Evolutionary conservation across 352 stramenopile species (phyloP), one percentile per base, ranked within the genome.

Genomic region (Pythium periplocum): DNA sequence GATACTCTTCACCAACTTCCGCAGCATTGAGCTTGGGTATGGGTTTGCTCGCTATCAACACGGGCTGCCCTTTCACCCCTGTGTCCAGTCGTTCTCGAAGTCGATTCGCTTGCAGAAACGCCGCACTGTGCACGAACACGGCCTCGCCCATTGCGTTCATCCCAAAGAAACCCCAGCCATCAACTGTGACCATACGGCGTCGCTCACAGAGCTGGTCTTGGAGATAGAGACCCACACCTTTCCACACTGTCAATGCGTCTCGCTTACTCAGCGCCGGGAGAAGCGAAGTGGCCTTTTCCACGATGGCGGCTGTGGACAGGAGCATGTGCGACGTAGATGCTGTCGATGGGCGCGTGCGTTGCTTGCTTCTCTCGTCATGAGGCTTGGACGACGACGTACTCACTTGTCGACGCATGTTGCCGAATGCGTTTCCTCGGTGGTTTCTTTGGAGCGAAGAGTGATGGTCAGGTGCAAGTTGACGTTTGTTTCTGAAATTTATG

Each of bases 51-150:
- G 57, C 45, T 17, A 69, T 59, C n/a, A 71, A 50, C n/a, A 55
- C 51, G 36, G 57, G 59, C 11, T 69, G 61, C 6, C 57, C 52
- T n/a, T 30, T 26, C 8, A 68, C 53, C n/a, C 56, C 55, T 51
- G 45, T 61, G 42, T 48, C 47, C 52, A 48, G 43, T 42, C 9
- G 55, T 46, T 76, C 68, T 31, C 72, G 64, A 2, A 85, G 49
- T 5, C 74, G 71, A 30, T 78, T 78, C 26, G 71, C 63, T 39
- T 69, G 64, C 2, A 85, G 56, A 46, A 85, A 85, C 4, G 61
- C 57, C 0, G 67, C 43, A 26, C 63, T 69, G 46, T 75, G 69
- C 2, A 70, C 50, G 47, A 85, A 83, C 39, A 75, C 56, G 17
- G 65, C 65, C 34, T 77, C 67, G 11, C 52, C 17, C 9, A 61